Evolutionary conservation across 805 yeast genomes (phyloP), one percentile per base, ranked within the genome.

Genomic region (Pichia nakasei): DNA sequence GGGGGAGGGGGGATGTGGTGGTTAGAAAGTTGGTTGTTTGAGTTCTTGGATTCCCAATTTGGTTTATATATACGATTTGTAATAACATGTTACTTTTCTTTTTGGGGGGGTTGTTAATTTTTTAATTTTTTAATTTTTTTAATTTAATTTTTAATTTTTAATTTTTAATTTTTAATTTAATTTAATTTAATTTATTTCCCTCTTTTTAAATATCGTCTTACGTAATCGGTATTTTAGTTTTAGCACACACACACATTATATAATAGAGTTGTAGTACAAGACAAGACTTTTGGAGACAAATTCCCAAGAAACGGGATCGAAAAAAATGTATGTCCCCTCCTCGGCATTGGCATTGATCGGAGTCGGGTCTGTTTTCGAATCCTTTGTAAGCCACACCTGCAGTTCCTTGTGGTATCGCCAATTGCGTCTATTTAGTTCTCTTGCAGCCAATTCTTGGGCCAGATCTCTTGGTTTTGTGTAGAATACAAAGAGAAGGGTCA

Each of bases 331-430:
- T 9, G 88, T 80, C 1, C 98, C 97, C 48, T 91, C 76, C 65
- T 93, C 98, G 44, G 89, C 86, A 31, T 69, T 73, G 45, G 85
- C 91, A 32, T 82, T 82, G 29, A 83, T 76, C 47, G 87, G 85
- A 15, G 85, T 76, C 31, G 51, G 42, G 61, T 91, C 97, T 48
- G 80, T 80, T 54, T 78, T 77, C 24, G 95, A 85, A 56, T 88
- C 96, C 63, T 93, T 93, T 12, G 98, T 93, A 47, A 93, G 68
- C 98, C 98, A 93, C 41, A 93, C 88, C 66, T 89, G 94, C 45
- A 93, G 74, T 48, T 87, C 95, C 65, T 88, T 91, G 65, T 93
- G 98, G 58, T 85, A 93, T 52, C 97, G 76, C 99, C 99, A 93
- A 65, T 91, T 93, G 55, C 98, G 74, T 49, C 80, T 80, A 55